Evolutionary conservation across 768 basidiomycete species (phyloP).

Genomic region (Candolleomyces aberdarensis): DNA sequence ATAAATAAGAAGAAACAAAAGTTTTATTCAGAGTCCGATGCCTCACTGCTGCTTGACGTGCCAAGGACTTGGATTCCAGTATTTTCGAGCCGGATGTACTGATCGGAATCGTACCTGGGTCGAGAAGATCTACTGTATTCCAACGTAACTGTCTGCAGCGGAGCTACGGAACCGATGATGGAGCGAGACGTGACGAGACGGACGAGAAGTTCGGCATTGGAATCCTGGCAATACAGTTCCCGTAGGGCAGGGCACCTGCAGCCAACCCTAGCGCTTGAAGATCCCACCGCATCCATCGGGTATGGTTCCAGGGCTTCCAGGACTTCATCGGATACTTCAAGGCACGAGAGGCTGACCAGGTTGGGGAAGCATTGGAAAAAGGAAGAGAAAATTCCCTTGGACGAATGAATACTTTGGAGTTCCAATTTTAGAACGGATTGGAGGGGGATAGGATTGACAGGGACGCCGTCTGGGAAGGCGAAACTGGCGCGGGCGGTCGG

Average conservation of each 20-base stretch:
- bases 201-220: conserved; percentile 18
- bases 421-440: conserved; percentile 25
- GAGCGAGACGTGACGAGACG: conserved; percentile 18
- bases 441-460: conserved; percentile 18
- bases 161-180: neutral
- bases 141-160: conserved; percentile 16
- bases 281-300: neutral
- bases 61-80: conserved; percentile 13
- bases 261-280: neutral
- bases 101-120: neutral
- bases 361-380: conserved; percentile 26
- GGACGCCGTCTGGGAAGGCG: neutral
- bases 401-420: conserved; percentile 25
- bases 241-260: conserved; percentile 19
- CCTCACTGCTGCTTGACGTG: neutral
- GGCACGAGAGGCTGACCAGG: conserved; percentile 19
- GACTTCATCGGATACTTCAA: conserved; percentile 19
- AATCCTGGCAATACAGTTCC: conserved; percentile 25
- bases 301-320: conserved; percentile 17
- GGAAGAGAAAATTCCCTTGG: conserved; percentile 13
- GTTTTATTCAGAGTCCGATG: conserved; percentile 5
- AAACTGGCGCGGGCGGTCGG: conserved; percentile 5
- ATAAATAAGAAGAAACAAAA: neutral
- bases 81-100: conserved; percentile 4
- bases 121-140: conserved; percentile 13